Evolutionary conservation across 768 basidiomycete species (phyloP), one percentile per base, ranked within the genome.

Genomic region (Boletales sp.): DNA sequence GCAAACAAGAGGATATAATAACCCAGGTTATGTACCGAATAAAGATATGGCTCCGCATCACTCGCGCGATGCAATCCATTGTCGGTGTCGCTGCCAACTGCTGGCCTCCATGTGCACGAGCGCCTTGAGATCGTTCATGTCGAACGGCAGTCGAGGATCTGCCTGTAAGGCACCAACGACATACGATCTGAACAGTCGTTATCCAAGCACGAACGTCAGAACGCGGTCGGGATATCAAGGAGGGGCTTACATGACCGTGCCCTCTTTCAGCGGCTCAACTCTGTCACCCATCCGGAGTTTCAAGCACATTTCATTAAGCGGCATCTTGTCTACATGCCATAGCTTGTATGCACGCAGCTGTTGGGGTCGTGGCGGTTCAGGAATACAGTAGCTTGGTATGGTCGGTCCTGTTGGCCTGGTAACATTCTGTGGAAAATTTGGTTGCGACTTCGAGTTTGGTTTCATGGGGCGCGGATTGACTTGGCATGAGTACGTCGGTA

Each of bases 181-280:
- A 50, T 79, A 74, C 9, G 74, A 70, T 58, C 76, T 79, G 19
- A 34, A 3, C 45, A 7, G 25, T 28, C 25, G 25, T 7, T 44
- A 41, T 34, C 31, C 14, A 7, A 47, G 34, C 30, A 42, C n/a
- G 4, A 7, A 28, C 25, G 25, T 28, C 25, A 28, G 25, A 4
- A 28, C 25, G 25, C 5, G 25, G 25, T 10, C 34, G 9, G 8
- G 33, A 25, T 19, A 34, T 21, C 34, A 3, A 25, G 1, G 28
- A 5, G 15, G 12, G 7, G 62, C 73, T 56, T 42, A 78, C 75
- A 79, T 78, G 37, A 78, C 77, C 2, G 77, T 76, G 41, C 72
- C 68, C 46, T 71, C 67, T 40, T 71, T 71, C 37, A 79, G 66
- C 15, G 77, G 78, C 46, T 75, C 70, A 25, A 67, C 57, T 45